Evolutionary conservation across 805 yeast species (phyloP).

Genomic region (Metschnikowia similis): DNA sequence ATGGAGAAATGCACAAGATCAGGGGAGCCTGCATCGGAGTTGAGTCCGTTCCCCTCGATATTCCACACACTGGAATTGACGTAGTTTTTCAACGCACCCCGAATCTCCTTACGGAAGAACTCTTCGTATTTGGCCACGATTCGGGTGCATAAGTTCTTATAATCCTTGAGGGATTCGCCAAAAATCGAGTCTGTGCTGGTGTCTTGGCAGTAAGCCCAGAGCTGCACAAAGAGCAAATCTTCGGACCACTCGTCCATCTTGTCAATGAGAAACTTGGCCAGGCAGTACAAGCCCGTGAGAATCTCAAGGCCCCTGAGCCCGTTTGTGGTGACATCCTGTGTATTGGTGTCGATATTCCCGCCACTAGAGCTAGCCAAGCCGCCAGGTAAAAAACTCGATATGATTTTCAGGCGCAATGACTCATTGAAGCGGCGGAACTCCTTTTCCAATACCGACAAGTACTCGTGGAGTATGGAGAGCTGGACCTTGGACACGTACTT

Average conservation of each 20-base stretch:
- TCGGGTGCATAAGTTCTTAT: constrained; percentile 18
- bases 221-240: constrained; percentile 36
- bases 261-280: constrained; percentile 26
- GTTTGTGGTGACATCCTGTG: constrained; percentile 94
- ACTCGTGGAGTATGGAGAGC: constrained; percentile 50
- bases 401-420: constrained; percentile 26
- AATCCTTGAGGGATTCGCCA: constrained; percentile 23
- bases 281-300: constrained; percentile 33
- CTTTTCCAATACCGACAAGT: constrained; percentile 30
- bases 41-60: constrained; percentile 8
- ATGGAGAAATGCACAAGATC: constrained; percentile 22
- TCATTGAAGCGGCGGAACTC: constrained; percentile 43
- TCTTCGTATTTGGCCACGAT: constrained; percentile 22
- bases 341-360: constrained; percentile 21
- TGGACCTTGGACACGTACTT: constrained; percentile 58
- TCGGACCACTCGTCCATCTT: constrained; percentile 36
- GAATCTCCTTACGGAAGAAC: constrained; percentile 32
- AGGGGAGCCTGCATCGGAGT: constrained; percentile 16
- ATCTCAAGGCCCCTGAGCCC: constrained; percentile 25
- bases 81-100: constrained; percentile 29
- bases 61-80: constrained; percentile 37
- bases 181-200: constrained; percentile 26
- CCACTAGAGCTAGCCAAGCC: background rate
- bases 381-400: constrained; percentile 34
- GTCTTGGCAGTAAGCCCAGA: constrained; percentile 32